phyloP scores from a whole-genome alignment of 2,329 filamentous ascomycete species.

The Cercospora sesami region DNA sequence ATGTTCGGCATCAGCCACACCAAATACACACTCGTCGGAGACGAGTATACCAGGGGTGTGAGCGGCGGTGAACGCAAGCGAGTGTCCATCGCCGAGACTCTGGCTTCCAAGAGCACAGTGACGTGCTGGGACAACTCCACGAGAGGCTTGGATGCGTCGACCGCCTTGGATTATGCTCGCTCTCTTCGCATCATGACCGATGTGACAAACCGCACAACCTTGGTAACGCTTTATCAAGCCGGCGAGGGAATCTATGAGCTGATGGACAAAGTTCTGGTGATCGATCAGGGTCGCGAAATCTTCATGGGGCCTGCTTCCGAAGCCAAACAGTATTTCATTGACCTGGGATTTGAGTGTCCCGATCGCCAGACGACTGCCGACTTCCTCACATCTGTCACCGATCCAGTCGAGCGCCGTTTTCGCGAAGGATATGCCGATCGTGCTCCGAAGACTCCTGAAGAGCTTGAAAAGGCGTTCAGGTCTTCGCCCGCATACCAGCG shows the following conservation, averaged over 20 bases:
- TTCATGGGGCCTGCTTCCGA: conserved; percentile 64
- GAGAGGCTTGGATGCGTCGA: conserved; percentile 75
- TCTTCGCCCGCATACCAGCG: conserved; percentile 62
- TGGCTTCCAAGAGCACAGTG: conserved; percentile 71
- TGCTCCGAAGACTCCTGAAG: conserved; percentile 68
- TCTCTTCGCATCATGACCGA: conserved; percentile 79
- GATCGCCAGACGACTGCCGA: conserved; percentile 71
- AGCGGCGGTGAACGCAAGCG: conserved; percentile 80
- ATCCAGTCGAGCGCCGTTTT: conserved; percentile 69
- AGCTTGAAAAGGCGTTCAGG: conserved; percentile 67
- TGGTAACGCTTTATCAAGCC: conserved; percentile 71
- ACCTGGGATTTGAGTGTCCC: conserved; percentile 62
- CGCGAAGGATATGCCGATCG: conserved; percentile 64
- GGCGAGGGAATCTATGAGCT: conserved; percentile 68
- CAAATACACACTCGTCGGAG: conserved; percentile 71
- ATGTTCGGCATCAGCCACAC: conserved; percentile 81
- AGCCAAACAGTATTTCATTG: conserved; percentile 65
- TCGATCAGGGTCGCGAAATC: conserved; percentile 69
- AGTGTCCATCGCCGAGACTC: conserved; percentile 74
- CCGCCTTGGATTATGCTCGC: conserved; percentile 74
- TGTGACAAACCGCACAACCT: conserved; percentile 67
- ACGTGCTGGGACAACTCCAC: conserved; percentile 81
- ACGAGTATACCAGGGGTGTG: conserved; percentile 70
- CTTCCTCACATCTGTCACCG: conserved; percentile 74
- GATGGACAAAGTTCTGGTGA: conserved; percentile 79